Percentiles rank a stretch among this genome's conserved stretches.
phyloP scores from a whole-genome alignment of 768 basidiomycete species.

The Dacryopinax spathularia region DNA sequence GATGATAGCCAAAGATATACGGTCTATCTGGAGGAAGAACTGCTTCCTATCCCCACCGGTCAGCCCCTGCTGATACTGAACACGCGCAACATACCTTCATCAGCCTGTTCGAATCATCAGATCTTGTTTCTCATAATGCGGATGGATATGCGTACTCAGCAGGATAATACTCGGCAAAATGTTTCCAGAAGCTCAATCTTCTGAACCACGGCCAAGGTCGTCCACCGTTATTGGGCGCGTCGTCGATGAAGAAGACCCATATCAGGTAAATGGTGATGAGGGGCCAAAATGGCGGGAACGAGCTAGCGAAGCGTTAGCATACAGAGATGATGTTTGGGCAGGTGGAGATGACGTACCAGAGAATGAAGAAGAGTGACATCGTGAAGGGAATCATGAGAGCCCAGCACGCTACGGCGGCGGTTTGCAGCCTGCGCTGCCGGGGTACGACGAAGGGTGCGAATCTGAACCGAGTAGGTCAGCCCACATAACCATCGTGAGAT shows the following conservation, averaged over 20 bases:
- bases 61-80: neutral
- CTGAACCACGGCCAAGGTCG: constrained; percentile 64
- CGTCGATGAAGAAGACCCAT: constrained; percentile 67
- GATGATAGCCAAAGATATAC: constrained; percentile 97
- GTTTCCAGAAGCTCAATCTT: constrained; percentile 56
- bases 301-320: constrained; percentile 34
- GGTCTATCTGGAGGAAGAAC: constrained; percentile 83
- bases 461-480: constrained; percentile 13
- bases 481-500: neutral
- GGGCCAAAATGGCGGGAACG: constrained; percentile 82
- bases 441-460: constrained; percentile 83
- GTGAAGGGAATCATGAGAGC: constrained; percentile 63
- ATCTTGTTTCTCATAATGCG: neutral
- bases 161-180: constrained; percentile 87
- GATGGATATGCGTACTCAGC: constrained; percentile 49
- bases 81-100: constrained; percentile 28
- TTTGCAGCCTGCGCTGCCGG: constrained; percentile 73
- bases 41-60: constrained; percentile 43
- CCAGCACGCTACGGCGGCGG: constrained; percentile 76
- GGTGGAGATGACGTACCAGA: constrained; percentile 47
- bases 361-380: constrained; percentile 53
- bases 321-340: neutral
- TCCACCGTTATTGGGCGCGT: constrained; percentile 57
- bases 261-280: constrained; percentile 57
- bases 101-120: constrained; percentile 18